These are phyloP conservation scores for Ceratonia siliqua DNA, from an alignment of 306 rosid species.

Conservation along the genomic window DNA sequence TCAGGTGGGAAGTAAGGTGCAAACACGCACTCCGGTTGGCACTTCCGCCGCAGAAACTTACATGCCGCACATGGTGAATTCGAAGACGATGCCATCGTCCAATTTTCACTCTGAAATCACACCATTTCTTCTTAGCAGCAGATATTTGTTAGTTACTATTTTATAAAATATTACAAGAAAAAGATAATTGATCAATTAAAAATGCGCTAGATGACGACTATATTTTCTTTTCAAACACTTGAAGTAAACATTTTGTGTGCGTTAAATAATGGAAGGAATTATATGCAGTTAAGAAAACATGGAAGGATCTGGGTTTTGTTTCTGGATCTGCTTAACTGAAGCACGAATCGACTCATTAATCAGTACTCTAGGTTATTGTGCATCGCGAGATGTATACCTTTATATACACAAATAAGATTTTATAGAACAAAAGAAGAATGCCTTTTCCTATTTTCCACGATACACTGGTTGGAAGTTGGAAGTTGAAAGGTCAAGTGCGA, in stretches of 20 bases:
- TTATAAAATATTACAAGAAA: not conserved
- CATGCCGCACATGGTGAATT: constrained; percentile 95
- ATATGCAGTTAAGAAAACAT: too few relatives aligned
- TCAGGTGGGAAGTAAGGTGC: constrained; percentile 97
- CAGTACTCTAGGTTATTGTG: not conserved
- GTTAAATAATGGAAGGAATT: not conserved
- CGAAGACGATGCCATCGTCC: constrained; percentile 61
- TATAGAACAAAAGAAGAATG: not conserved
- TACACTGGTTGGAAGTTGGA: not conserved
- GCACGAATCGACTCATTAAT: not conserved
- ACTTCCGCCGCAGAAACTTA: constrained; percentile 89
- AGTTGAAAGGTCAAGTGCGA: not conserved
- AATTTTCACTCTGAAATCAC: constrained; percentile 25
- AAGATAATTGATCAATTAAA: not conserved
- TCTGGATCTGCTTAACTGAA: not conserved
- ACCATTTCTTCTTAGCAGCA: too few relatives aligned
- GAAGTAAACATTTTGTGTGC: too few relatives aligned
- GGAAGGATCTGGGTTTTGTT: not conserved
- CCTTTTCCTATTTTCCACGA: not conserved
- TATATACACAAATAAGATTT: not conserved
- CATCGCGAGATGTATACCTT: not conserved
- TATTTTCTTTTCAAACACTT: too few relatives aligned
- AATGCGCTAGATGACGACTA: too few relatives aligned
- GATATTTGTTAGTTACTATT: too few relatives aligned
- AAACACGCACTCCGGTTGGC: constrained; percentile 93